Base-by-base conservation (phyloP, 2,329 filamentous ascomycete species). In the Penicillium sp. region DNA sequence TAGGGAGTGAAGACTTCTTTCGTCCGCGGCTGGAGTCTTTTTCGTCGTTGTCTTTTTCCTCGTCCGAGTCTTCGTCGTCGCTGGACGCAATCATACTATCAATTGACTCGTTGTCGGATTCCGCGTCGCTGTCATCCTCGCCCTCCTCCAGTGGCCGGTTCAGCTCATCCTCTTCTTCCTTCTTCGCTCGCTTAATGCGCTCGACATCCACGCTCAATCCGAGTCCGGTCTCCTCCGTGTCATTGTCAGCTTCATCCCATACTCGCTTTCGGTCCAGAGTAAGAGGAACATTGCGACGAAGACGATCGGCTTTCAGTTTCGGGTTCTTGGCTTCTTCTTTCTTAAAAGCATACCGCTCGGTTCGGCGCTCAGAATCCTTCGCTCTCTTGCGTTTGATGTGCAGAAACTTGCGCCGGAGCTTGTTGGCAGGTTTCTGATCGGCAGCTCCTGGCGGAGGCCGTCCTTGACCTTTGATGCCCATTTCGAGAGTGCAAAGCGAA, bases 221-320 rank as follows among this genome's bases (percentile, higher is more conserved):
- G 37, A 80, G 62, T 20, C 74, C 69, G 41, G 63, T 65, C 48
- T 77, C 74, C 32, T 77, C 75, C 13, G 71, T 71, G 52, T 78
- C 77, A 46, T 74, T 74, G 41, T 86, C 86, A 43, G 84, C 83
- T 46, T 92, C 86, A 64, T 97, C 92, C 90, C 91, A 97, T 26
- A 90, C 85, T 69, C 94, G 85, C 78, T 96, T 96, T 64, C 86
- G 84, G 64, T 97, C 92, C 51, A 96, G 81, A 0, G 91, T 96
- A 48, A 84, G 72, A 0, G 94, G 89, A 36, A 91, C 82, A 75
- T 96, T 96, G 60, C 83, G 84, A 54, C 85, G 85, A 54, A 93
- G 78, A 63, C 94, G 84, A 59, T 88, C 83, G 55, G 84, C 84
- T 61, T 85, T 85, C 53, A 96, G 74, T 52, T 84, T 82, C 2